Base-by-base conservation (phyloP, 768 basidiomycete genomes). In the Daedaleopsis nitida region DNA sequence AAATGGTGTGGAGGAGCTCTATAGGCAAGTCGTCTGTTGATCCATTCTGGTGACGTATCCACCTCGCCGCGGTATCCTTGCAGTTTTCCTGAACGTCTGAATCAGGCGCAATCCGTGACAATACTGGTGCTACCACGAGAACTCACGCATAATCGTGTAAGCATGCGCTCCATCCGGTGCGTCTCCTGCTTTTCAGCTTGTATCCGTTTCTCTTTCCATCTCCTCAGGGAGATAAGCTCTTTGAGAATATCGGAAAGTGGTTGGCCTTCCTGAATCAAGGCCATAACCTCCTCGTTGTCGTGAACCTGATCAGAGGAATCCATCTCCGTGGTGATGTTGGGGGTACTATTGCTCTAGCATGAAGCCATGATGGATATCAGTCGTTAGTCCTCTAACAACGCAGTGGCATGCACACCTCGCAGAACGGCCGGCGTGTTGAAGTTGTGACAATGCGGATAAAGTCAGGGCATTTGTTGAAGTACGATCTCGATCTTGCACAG, bases 1-100 rank as follows among this genome's bases (percentile, higher is more conserved):
- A 45, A 13, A 55, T 45, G 24, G 23, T 45, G 23, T 55, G 54
- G 27, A 55, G 39, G 42, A 55, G 54, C 32, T 55, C 54, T 16
- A 55, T 39, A 32, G 54, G 54, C 8, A 55, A 24, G 27, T 55
- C 43, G 14, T 55, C 54, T 8, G 54, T 45, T 14, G 54, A 38
- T 3, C 52, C 52, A 7, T 39, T 43, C 19, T 43, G 38, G 19
- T 43, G 37, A 14, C 21, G 35, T 13, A 54, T 39, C 52, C 52
- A 54, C 8, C 52, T 32, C 14, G 52, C 11, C 11, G 52, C 52
- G 12, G 52, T 54, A 24, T 43, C 52, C 23, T 27, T 54, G 21
- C 52, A 54, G 13, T 39, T 14, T 14, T 54, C 52, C 52, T 54
- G n/a, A 39, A 8, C 21, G 32, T 16, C 16, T 52, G 1, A n/a